phyloP scores from a whole-genome alignment of 108 stramenopile genomes.

The Cyclotella choctawhatcheeana region DNA sequence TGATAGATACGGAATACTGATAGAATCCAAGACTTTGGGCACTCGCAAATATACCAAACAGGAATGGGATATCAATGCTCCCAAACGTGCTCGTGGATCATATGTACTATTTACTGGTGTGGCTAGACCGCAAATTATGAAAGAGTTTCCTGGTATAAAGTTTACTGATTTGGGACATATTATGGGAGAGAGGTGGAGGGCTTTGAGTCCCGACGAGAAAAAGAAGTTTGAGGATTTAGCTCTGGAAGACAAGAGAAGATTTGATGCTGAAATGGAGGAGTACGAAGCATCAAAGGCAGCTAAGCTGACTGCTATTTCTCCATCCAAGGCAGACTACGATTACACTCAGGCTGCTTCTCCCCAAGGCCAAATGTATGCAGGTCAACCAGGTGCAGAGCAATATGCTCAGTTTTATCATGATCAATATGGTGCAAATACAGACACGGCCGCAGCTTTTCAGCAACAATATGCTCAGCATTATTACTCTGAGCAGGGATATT shows the following conservation, averaged over 20 bases:
- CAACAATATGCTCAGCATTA: constrained; percentile 26
- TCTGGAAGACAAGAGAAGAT: constrained; percentile 64
- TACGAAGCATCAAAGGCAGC: constrained; percentile 34
- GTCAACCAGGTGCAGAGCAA: constrained; percentile 11
- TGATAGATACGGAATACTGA: constrained; percentile 11
- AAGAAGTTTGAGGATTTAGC: constrained; percentile 70
- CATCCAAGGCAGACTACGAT: background rate
- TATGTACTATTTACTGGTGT: constrained; percentile 55
- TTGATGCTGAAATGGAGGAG: constrained; percentile 56
- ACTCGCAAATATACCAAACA: constrained; percentile 34
- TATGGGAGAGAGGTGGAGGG: constrained; percentile 78
- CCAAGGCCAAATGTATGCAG: background rate
- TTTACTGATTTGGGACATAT: constrained; percentile 70
- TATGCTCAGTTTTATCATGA: constrained; percentile 23
- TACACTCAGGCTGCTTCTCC: background rate
- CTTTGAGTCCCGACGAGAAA: constrained; percentile 66
- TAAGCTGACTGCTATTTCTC: background rate
- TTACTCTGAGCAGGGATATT: constrained; percentile 29
- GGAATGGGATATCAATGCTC: constrained; percentile 52
- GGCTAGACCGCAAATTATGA: constrained; percentile 49
- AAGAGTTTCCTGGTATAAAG: constrained; percentile 71
- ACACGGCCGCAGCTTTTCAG: constrained; percentile 2
- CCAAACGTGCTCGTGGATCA: constrained; percentile 48
- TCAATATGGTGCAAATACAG: constrained; percentile 26
- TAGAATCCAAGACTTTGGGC: background rate